Evolutionary conservation across 257 asterid species (phyloP).

Genomic region (Thymus mandschuricus): DNA sequence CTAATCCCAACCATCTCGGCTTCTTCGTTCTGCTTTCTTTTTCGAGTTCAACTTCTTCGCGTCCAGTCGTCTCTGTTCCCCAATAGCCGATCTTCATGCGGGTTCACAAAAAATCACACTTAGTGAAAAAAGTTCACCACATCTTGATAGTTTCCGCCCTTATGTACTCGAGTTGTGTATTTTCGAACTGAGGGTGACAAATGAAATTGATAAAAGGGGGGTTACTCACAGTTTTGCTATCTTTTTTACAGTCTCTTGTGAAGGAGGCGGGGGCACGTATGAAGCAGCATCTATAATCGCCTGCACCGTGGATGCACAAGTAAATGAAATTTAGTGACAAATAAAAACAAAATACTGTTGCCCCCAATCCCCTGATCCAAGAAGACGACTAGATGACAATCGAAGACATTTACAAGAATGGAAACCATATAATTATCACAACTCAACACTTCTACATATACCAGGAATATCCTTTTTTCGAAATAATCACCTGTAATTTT

Average conservation of each 20-base stretch:
- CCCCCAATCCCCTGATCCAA: background rate
- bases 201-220: conserved; percentile 10
- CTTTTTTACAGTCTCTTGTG: conserved; percentile 74
- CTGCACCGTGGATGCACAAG: conserved; percentile 47
- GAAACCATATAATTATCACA: background rate
- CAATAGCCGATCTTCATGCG: conserved; percentile 61
- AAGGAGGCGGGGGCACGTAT: conserved; percentile 90
- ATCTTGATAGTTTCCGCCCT: background rate
- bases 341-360: background rate
- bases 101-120: conserved; percentile 12
- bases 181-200: background rate
- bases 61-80: conserved; percentile 75
- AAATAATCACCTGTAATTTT: conserved; percentile 75
- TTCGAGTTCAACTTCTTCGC: conserved; percentile 72
- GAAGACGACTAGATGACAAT: background rate
- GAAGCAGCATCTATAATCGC: conserved; percentile 88
- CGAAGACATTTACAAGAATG: conserved; percentile 18
- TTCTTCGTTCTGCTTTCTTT: conserved; percentile 70
- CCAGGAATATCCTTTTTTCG: conserved; percentile 33
- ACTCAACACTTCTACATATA: conserved; percentile 12
- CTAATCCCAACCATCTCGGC: conserved; percentile 69
- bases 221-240: conserved; percentile 68
- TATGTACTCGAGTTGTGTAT: background rate
- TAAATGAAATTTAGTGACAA: background rate
- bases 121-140: conserved; percentile 3